Percentiles rank a stretch among this genome's conserved stretches.
Conservation (phyloP, 179 eudicot genomes). For the Carnegiea gigantea region DNA sequence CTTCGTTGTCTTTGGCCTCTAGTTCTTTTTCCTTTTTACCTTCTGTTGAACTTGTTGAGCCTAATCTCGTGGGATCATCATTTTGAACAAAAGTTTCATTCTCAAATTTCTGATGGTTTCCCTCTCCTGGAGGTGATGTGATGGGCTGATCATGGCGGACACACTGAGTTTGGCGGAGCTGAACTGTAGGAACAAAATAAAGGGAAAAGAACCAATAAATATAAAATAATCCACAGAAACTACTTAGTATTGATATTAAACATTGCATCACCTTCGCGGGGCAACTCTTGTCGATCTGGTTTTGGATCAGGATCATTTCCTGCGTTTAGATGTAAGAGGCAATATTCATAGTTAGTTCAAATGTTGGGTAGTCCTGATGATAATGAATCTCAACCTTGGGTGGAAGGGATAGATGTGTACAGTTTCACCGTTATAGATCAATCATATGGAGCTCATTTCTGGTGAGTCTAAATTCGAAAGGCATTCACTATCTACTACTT, state of each 20-base stretch:
- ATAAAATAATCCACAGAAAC: neutral
- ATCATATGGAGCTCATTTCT: too few relatives aligned
- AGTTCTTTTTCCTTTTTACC: slow-evolving; percentile 12
- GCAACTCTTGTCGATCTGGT: neutral
- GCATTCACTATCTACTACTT: too few relatives aligned
- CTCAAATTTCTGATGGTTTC: slow-evolving; percentile 5
- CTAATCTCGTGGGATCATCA: slow-evolving; percentile 11
- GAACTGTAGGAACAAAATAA: slow-evolving; percentile 11
- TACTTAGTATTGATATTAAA: neutral
- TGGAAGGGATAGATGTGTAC: too few relatives aligned
- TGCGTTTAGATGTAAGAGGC: neutral
- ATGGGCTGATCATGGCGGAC: slow-evolving; percentile 7
- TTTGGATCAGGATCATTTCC: slow-evolving; percentile 7
- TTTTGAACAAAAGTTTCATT: slow-evolving; percentile 20
- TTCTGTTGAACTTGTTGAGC: slow-evolving; percentile 15
- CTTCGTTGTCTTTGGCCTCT: neutral
- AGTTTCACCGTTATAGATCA: too few relatives aligned
- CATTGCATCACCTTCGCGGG: slow-evolving; percentile 22
- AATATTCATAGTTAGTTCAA: neutral
- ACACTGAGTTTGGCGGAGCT: neutral
- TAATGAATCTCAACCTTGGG: neutral
- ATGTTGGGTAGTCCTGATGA: neutral
- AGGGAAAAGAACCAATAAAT: neutral
- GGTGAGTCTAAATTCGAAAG: too few relatives aligned
- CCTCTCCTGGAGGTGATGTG: neutral